Base-by-base conservation (phyloP, 2,329 filamentous ascomycete species). In the Cercospora sp. region DNA sequence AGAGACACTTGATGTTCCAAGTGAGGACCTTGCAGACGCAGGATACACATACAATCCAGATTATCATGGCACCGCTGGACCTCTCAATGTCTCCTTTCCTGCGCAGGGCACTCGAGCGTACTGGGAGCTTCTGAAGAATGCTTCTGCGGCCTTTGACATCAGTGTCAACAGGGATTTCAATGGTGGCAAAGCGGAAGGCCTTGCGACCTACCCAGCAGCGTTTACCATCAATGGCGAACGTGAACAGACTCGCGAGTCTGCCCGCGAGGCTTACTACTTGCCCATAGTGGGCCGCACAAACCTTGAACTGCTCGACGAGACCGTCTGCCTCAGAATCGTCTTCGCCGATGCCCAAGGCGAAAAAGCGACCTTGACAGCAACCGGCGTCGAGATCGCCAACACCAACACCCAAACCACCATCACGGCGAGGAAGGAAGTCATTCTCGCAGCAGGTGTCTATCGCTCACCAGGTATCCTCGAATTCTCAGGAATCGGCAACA, bases 301-400 rank as follows among this genome's bases (percentile, higher is more conserved):
- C 67, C 74, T 85, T 0, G 72, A 82, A 3, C 73, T 85, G 0
- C 77, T 84, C 24, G 72, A 80, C n/a, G 82, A 83, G 53, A 71
- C 66, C 0, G 37, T 32, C 30, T 70, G 69, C n/a, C 69, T 66
- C 5, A 68, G 82, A 80, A 0, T 77, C 75, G 3, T 82, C 79
- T 3, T 80, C 80, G 57, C 75, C 75, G 37, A 77, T 84, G 12
- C 61, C 80, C 8, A 82, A 79, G 79, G 57, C 70, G 9, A 63
- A 5, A 90, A 87, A 70, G 88, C 89, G 66, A 89, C 88, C 75
- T 79, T 92, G 76, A 81, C 82, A 69, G 80, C 81, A 1, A 79
- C 73, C 6, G 80, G 80, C 66, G 80, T 82, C 6, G 77, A 81
- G 60, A 81, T 79, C 66, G 74, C 79, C 55, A 78, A 80, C 34